These are phyloP conservation scores for Ricinus communis DNA, from an alignment of 345 rosid genomes.

Conservation along the genomic window DNA sequence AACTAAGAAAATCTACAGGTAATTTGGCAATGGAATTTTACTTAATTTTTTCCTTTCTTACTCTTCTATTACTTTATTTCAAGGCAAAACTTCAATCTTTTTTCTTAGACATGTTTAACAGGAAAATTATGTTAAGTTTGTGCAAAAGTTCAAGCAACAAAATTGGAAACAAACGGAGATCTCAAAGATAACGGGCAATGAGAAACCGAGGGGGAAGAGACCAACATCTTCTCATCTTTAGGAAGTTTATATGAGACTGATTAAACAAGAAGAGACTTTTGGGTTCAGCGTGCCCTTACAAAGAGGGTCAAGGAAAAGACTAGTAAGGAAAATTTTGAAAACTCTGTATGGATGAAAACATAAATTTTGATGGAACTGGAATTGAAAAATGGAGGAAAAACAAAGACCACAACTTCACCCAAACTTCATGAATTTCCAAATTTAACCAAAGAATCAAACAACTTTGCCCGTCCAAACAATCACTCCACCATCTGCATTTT, in stretches of 20 bases:
- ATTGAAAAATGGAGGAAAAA: not conserved
- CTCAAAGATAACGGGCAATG: not conserved
- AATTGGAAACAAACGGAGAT: not conserved
- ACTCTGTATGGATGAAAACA: not conserved
- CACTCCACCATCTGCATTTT: not conserved
- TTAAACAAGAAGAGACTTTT: no score
- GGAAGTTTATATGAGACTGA: no score
- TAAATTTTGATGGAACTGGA: not conserved
- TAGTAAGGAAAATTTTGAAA: not conserved
- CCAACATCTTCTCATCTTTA: not conserved
- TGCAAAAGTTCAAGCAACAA: not conserved
- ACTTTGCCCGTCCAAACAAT: not conserved
- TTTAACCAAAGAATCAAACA: not conserved
- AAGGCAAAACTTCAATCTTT: not conserved
- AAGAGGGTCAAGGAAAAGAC: not conserved
- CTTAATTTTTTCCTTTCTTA: not conserved
- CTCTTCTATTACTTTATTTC: not conserved
- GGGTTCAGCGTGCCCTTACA: no score
- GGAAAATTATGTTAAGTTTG: not conserved
- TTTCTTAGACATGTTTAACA: not conserved
- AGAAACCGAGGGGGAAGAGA: not conserved
- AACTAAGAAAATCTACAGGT: not conserved
- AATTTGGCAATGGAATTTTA: not conserved
- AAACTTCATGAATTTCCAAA: not conserved
- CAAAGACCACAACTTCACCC: not conserved